Conservation (phyloP, 2,329 filamentous ascomycete species). For the Sphaerulina musiva region DNA sequence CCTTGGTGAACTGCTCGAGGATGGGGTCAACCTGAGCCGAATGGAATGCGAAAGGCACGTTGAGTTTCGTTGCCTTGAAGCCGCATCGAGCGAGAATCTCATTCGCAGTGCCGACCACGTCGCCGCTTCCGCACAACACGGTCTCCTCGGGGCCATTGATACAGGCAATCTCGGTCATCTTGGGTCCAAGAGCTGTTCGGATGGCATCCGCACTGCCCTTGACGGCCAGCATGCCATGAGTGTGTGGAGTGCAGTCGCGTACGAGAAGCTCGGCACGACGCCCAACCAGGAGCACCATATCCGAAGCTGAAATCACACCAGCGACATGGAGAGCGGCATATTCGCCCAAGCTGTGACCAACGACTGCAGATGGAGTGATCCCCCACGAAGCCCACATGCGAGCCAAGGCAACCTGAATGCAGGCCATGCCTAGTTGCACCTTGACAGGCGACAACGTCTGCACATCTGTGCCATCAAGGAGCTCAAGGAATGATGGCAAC, state of each 20-base stretch:
- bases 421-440: conserved; percentile 49
- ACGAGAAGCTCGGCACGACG: conserved; percentile 59
- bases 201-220: conserved; percentile 48
- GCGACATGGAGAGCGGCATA: conserved; percentile 66
- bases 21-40: conserved; percentile 60
- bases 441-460: conserved; percentile 47
- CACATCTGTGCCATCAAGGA: conserved; percentile 45
- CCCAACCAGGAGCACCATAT: conserved; percentile 67
- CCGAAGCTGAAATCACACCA: conserved; percentile 62
- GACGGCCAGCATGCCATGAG: conserved; percentile 61
- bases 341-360: conserved; percentile 60
- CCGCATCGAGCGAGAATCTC: conserved; percentile 46
- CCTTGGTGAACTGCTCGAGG: conserved; percentile 52
- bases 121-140: conserved; percentile 60
- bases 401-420: conserved; percentile 48
- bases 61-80: conserved; percentile 57
- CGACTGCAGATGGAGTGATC: conserved; percentile 48
- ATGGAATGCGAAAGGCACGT: conserved; percentile 62
- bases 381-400: conserved; percentile 51
- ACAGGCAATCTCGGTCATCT: conserved; percentile 57
- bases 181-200: conserved; percentile 46
- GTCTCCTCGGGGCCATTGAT: conserved; percentile 70
- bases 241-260: conserved; percentile 58
- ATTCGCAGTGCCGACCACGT: conserved; percentile 52
- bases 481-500: conserved; percentile 46